Evolutionary conservation across 2,329 filamentous ascomycete genomes (phyloP).

Genomic region (Aureobasidium sp.): DNA sequence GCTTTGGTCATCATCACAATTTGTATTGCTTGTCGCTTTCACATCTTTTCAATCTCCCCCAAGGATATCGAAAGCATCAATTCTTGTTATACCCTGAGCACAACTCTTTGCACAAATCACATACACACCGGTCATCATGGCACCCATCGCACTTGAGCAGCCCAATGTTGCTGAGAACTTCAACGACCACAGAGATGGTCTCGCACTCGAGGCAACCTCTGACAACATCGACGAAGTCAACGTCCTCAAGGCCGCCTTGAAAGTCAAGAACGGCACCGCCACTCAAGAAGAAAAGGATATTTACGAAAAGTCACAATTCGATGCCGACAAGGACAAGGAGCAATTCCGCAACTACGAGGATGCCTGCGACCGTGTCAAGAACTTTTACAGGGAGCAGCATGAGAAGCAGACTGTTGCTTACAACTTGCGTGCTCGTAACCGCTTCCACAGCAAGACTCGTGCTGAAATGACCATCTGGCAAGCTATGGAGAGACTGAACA

Average conservation of each 20-base stretch:
- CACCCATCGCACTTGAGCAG: conserved; percentile 38
- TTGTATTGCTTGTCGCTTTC: neutral
- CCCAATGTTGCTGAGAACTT: conserved; percentile 38
- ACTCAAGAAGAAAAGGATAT: conserved; percentile 41
- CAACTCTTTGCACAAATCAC: neutral
- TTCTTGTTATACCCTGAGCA: neutral
- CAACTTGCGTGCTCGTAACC: conserved; percentile 72
- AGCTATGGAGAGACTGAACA: conserved; percentile 88
- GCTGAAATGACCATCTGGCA: conserved; percentile 82
- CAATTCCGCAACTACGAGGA: conserved; percentile 77
- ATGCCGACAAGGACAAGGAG: conserved; percentile 68
- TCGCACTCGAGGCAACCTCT: conserved; percentile 51
- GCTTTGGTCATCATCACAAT: neutral
- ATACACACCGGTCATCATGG: conserved; percentile 30
- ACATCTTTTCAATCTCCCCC: too few species aligned
- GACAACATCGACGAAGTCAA: conserved; percentile 56
- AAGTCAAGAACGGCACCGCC: conserved; percentile 41
- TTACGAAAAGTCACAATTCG: conserved; percentile 58
- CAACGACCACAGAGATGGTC: conserved; percentile 47
- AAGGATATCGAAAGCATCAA: neutral
- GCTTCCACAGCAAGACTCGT: conserved; percentile 59
- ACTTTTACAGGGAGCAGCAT: conserved; percentile 71
- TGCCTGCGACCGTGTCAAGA: conserved; percentile 76
- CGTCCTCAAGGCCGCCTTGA: conserved; percentile 49
- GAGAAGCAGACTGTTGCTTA: conserved; percentile 71